A percentile compares a stretch with the other conserved stretches of the same genome.
phyloP scores from a whole-genome alignment of 2,329 filamentous ascomycete species.

The Alternaria brassicicola region DNA sequence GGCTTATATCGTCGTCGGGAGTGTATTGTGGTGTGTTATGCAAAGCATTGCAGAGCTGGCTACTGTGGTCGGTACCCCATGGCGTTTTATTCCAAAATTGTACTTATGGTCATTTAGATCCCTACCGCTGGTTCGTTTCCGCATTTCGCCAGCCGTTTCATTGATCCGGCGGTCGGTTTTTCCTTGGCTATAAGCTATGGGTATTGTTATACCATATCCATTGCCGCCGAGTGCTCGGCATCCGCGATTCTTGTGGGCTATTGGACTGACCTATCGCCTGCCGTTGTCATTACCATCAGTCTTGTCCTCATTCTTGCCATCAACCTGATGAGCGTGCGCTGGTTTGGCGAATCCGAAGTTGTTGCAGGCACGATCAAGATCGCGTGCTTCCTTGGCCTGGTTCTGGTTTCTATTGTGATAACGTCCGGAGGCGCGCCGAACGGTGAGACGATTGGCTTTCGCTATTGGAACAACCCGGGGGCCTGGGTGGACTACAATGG shows the following conservation, averaged over 20 bases:
- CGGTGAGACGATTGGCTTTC: slow-evolving; percentile 65
- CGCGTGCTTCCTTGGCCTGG: slow-evolving; percentile 46
- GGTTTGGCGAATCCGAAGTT: slow-evolving; percentile 58
- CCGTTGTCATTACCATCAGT: slow-evolving; percentile 60
- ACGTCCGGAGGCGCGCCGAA: slow-evolving; percentile 57
- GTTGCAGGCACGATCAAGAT: slow-evolving; percentile 48
- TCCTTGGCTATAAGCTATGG: slow-evolving; percentile 53
- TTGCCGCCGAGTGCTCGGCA: slow-evolving; percentile 56
- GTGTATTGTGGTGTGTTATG: slow-evolving; percentile 64
- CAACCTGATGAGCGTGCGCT: slow-evolving; percentile 58
- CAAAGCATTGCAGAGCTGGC: slow-evolving; percentile 68
- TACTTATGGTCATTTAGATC: slow-evolving; percentile 7
- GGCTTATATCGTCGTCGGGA: slow-evolving; percentile 61
- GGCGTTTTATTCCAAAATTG: background rate
- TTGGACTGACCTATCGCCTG: slow-evolving; percentile 60
- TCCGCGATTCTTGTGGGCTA: slow-evolving; percentile 49
- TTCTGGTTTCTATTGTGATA: slow-evolving; percentile 31
- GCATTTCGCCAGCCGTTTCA: slow-evolving; percentile 66
- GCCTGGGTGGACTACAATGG: slow-evolving; percentile 70
- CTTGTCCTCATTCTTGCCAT: slow-evolving; percentile 58
- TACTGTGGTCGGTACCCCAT: slow-evolving; percentile 27
- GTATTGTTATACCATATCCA: slow-evolving; percentile 55
- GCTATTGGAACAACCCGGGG: slow-evolving; percentile 70
- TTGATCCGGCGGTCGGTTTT: slow-evolving; percentile 67
- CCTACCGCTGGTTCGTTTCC: slow-evolving; percentile 62